Evolutionary conservation across 768 basidiomycete species (phyloP), one percentile per base, ranked within the genome.

Genomic region (Kwoniella pini): DNA sequence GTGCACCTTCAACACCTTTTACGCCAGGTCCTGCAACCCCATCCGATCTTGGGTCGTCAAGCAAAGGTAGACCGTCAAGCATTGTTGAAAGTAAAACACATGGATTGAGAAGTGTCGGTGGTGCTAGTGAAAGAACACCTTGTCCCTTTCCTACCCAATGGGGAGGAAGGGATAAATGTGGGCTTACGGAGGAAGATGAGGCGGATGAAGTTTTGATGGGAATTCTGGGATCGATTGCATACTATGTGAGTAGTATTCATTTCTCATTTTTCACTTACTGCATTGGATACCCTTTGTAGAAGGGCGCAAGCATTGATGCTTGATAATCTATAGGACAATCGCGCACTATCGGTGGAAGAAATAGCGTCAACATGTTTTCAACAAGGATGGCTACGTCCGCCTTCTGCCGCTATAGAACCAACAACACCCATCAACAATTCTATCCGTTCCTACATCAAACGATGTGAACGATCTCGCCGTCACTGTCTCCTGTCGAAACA

Each of bases 191-290:
- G 24, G 73, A 75, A 33, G 73, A 75, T 54, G 73, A 67, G 45
- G 54, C 17, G 51, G 73, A 75, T 67, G 70, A 69, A 44, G 65
- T 67, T 4, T 60, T 75, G 62, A 75, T 75, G 73, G 64, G 68
- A 31, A 54, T 64, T 15, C 63, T 69, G 64, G 61, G 61, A 12
- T 67, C 70, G 26, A 61, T 62, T 27, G 73, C 73, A 13, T 44
- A 21, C 9, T 26, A 59, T 27, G 73, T 75, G 53, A 62, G 73
- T 69, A 3, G 11, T n/a, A 43, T 7, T 45, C n/a, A n/a, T 6
- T 50, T 24, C 9, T 46, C 28, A 13, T 26, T 19, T 38, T 12
- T n/a, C 38, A 5, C 10, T 33, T 19, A 43, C 1, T 31, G 13
- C 15, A 3, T 31, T 26, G 42, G 38, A 40, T 31, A 33, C 21